These are phyloP conservation scores for Dillenia turbinata DNA, from an alignment of 164 flowering plant genomes.

Conservation along the genomic window DNA sequence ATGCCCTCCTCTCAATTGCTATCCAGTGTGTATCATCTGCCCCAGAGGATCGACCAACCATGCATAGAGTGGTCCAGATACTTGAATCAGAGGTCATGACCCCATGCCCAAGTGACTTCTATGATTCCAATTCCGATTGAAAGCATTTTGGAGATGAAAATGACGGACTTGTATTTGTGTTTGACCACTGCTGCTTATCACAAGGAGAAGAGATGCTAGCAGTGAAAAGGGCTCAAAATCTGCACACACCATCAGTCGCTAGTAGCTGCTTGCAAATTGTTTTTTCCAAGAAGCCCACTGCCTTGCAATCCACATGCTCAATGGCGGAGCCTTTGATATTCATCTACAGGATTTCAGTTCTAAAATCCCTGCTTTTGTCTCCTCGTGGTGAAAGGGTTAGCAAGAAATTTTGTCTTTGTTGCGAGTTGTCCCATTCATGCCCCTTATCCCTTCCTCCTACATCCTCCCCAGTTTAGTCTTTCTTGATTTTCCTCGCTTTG, in stretches of 20 bases:
- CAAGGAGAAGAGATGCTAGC: conserved; percentile 9
- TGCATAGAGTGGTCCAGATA: conserved; percentile 86
- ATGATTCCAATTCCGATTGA: conserved; percentile 84
- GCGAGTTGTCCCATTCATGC: no score
- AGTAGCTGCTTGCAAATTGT: no score
- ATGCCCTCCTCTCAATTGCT: conserved; percentile 73
- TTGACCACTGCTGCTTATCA: conserved; percentile 10
- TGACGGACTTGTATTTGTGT: conserved; percentile 4
- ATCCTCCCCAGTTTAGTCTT: no score
- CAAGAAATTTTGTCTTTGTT: no score
- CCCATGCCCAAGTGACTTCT: conserved; percentile 94
- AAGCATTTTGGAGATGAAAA: conserved; percentile 5
- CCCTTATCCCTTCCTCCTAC: no score
- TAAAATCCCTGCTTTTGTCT: no score
- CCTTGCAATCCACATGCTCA: no score
- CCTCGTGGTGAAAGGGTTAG: no score
- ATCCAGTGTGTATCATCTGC: conserved; percentile 79
- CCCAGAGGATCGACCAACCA: conserved; percentile 91
- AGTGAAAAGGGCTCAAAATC: conserved; percentile 9
- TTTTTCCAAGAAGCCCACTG: no score
- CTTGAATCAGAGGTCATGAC: conserved; percentile 94
- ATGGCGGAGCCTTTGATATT: no score
- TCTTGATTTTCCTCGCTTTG: no score
- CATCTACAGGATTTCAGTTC: no score
- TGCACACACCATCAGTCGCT: background rate